phyloP scores from a whole-genome alignment of 2,329 filamentous ascomycete species.

The Dissoconium aciculare region DNA sequence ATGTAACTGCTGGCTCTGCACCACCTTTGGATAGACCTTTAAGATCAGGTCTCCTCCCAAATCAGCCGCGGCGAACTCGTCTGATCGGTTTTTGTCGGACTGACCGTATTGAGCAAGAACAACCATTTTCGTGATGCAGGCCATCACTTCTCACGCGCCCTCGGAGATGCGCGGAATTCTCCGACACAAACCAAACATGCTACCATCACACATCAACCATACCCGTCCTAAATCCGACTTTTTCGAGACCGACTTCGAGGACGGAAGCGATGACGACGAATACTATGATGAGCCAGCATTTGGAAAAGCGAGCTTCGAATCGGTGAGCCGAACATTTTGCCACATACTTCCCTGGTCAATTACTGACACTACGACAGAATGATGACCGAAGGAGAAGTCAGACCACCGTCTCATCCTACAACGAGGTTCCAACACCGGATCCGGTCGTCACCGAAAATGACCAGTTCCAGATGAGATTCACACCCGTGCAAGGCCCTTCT shows the following conservation, averaged over 20 bases:
- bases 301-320: conserved; percentile 52
- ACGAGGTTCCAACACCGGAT: conserved; percentile 66
- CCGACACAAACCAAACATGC: conserved; percentile 34
- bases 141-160: conserved; percentile 32
- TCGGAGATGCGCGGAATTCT: conserved; percentile 31
- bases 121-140: conserved; percentile 24
- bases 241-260: conserved; percentile 61
- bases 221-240: conserved; percentile 44
- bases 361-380: conserved; percentile 11
- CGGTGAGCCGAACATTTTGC: conserved; percentile 46
- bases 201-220: not conserved
- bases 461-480: conserved; percentile 47
- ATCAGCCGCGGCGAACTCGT: conserved; percentile 3
- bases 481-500: conserved; percentile 61
- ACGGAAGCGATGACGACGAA: conserved; percentile 41
- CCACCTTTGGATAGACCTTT: too few species aligned
- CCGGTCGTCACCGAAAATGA: conserved; percentile 31
- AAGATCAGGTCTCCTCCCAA: conserved; percentile 3
- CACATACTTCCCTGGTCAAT: not conserved
- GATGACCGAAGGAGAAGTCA: conserved; percentile 55
- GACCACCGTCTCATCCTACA: conserved; percentile 74
- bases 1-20: too few species aligned
- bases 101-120: conserved; percentile 3
- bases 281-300: conserved; percentile 39
- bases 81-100: too few species aligned